A percentile compares a stretch with the other conserved stretches of the same genome.
Conservation (phyloP, 139 green algal species). For the Coelastrella sp. region DNA sequence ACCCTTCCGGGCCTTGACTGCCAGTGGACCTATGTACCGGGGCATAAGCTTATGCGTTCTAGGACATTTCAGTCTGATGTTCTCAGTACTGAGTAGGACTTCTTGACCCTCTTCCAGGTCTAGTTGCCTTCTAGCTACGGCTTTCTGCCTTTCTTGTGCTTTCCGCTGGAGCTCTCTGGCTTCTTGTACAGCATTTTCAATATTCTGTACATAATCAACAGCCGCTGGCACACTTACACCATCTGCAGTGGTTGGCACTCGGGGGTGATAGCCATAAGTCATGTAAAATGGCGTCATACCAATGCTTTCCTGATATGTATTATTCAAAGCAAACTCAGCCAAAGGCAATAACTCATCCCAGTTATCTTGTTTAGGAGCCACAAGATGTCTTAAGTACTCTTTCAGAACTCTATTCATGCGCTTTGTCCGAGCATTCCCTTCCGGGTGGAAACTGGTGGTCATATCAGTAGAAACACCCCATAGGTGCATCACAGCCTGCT, state of each 20-base stretch:
- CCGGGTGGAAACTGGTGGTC: too few relatives aligned
- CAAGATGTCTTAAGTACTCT: too few relatives aligned
- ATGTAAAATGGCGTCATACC: too few relatives aligned
- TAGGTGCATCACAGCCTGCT: too few relatives aligned
- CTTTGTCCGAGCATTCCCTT: too few relatives aligned
- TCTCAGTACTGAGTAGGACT: background rate
- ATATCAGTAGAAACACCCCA: too few relatives aligned
- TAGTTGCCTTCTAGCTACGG: background rate
- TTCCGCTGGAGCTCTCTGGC: background rate
- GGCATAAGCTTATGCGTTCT: background rate
- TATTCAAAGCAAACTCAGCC: too few relatives aligned
- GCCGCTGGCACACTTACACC: too few relatives aligned
- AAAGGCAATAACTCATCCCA: too few relatives aligned
- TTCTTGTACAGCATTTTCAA: background rate
- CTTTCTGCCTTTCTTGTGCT: background rate
- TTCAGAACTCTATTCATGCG: too few relatives aligned
- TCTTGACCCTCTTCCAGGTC: background rate
- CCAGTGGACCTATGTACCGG: background rate
- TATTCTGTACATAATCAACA: background rate
- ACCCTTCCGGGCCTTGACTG: background rate
- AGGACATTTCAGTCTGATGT: background rate
- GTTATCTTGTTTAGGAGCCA: too few relatives aligned
- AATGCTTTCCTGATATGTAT: too few relatives aligned
- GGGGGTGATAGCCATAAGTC: background rate
- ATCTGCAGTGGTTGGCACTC: background rate